phyloP scores from a whole-genome alignment of 75 land plant species.

The Cupressus sempervirens region DNA sequence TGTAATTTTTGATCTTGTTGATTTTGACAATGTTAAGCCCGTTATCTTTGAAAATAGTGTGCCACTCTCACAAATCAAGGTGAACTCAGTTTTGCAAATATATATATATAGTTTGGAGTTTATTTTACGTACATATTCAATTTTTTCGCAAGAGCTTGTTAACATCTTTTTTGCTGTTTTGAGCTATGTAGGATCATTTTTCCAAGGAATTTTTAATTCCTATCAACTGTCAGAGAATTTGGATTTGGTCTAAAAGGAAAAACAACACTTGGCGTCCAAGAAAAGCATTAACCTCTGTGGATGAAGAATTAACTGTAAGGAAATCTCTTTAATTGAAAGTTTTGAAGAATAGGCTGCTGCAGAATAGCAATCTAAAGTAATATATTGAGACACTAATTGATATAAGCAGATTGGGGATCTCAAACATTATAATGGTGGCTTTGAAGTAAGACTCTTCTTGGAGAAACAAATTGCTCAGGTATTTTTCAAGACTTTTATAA shows the following conservation, averaged over 20 bases:
- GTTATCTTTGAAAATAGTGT: background rate
- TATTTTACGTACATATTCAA: background rate
- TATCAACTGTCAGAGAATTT: background rate
- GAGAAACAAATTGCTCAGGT: background rate
- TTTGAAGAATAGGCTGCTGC: background rate
- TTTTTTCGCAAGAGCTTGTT: background rate
- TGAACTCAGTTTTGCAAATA: background rate
- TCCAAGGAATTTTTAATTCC: background rate
- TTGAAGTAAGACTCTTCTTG: background rate
- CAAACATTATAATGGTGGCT: background rate
- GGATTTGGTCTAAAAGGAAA: background rate
- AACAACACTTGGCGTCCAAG: background rate
- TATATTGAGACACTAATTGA: background rate
- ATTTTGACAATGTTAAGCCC: background rate
- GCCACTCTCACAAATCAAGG: background rate
- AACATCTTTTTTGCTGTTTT: background rate
- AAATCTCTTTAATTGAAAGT: background rate
- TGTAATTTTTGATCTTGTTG: background rate
- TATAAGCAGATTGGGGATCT: background rate
- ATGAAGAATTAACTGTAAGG: background rate
- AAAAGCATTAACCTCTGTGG: background rate
- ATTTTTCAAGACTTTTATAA: background rate
- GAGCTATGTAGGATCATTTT: background rate
- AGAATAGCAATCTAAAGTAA: background rate
- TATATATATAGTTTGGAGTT: background rate